A percentile compares a stretch with the other conserved stretches of the same genome.
phyloP scores from a whole-genome alignment of 805 yeast genomes.

The Saturnispora besseyi region DNA sequence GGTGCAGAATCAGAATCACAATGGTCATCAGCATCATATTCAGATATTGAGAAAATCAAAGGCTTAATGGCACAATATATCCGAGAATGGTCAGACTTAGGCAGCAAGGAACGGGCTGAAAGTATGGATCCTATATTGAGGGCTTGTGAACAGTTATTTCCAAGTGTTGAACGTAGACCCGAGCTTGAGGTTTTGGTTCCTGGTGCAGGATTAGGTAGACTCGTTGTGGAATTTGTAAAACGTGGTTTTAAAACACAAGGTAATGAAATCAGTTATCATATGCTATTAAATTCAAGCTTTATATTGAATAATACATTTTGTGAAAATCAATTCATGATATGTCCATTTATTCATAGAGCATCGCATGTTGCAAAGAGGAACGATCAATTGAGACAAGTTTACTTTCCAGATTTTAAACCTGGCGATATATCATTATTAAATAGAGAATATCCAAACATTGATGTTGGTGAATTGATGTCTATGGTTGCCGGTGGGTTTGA shows the following conservation, averaged over 20 bases:
- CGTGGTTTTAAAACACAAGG: constrained; percentile 58
- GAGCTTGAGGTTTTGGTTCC: constrained; percentile 43
- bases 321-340: constrained; percentile 33
- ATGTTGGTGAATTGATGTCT: constrained; percentile 47
- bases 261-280: constrained; percentile 57
- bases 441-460: constrained; percentile 30
- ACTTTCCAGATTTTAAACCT: constrained; percentile 46
- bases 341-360: constrained; percentile 47
- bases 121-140: constrained; percentile 33
- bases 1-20: constrained; percentile 31
- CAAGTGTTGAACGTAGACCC: constrained; percentile 30
- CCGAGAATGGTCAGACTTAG: constrained; percentile 57
- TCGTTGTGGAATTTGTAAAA: constrained; percentile 45
- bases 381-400: constrained; percentile 42
- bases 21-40: constrained; percentile 35
- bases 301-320: constrained; percentile 39
- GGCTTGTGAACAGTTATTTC: constrained; percentile 30
- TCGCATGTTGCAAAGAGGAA: constrained; percentile 37
- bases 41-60: constrained; percentile 49
- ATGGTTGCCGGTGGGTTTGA: constrained; percentile 68
- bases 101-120: constrained; percentile 34
- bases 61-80: constrained; percentile 47
- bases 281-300: constrained; percentile 49
- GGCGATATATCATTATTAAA: constrained; percentile 29
- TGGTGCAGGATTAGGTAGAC: constrained; percentile 57